phyloP scores from a whole-genome alignment of 1,284 basidiomycete species.

The Heterobasidion occidentale region DNA sequence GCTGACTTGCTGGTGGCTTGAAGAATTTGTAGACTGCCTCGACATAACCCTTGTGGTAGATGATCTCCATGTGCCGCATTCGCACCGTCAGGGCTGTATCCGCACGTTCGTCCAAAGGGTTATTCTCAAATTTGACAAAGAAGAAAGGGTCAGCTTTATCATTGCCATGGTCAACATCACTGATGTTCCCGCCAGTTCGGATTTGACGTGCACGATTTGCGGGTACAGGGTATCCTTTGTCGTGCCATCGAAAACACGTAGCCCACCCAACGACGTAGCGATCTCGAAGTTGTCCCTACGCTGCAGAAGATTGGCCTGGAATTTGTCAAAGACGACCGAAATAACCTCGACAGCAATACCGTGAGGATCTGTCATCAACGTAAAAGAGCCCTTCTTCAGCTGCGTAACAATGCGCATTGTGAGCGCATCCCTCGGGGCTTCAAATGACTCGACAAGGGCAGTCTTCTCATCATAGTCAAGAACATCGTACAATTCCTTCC shows the following conservation, averaged over 20 bases:
- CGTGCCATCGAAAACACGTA: conserved; percentile 91
- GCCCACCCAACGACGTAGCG: conserved; percentile 79
- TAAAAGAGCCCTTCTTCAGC: conserved; percentile 83
- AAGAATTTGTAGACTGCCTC: conserved; percentile 93
- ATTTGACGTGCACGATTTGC: conserved; percentile 93
- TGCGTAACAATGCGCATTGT: conserved; percentile 73
- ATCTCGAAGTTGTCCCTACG: conserved; percentile 82
- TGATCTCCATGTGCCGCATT: conserved; percentile 97
- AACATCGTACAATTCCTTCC: conserved; percentile 88
- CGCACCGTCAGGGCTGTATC: conserved; percentile 87
- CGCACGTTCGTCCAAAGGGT: conserved; percentile 89
- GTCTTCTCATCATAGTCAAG: conserved; percentile 92
- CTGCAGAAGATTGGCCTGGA: conserved; percentile 83
- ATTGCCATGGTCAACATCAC: conserved; percentile 12
- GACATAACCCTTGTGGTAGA: conserved; percentile 93
- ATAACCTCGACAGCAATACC: conserved; percentile 67
- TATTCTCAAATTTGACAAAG: conserved; percentile 87
- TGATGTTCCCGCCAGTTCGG: conserved; percentile 23
- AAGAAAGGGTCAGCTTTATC: conserved; percentile 76
- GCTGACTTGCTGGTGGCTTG: conserved; percentile 89
- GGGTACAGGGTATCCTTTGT: conserved; percentile 78
- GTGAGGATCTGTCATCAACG: conserved; percentile 67
- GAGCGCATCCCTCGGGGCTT: conserved; percentile 77
- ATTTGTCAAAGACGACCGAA: conserved; percentile 84
- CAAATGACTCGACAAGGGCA: conserved; percentile 59